phyloP scores from a whole-genome alignment of 352 stramenopile genomes.

The Blastocystis sp. region DNA sequence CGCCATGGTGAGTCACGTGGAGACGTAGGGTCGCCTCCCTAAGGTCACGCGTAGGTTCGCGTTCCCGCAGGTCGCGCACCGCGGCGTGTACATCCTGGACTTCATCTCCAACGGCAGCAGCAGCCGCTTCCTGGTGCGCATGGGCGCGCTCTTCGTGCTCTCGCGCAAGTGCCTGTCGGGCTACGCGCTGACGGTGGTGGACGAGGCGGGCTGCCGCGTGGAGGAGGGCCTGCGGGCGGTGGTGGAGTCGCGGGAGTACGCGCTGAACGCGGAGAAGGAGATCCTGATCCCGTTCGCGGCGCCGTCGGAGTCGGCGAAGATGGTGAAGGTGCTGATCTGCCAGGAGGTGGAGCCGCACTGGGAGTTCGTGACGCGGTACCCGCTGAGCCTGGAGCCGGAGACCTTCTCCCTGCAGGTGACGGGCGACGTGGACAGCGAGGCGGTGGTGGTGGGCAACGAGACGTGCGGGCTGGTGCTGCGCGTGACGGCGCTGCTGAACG shows the following conservation, averaged over 20 bases:
- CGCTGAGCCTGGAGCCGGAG: conserved; percentile 3
- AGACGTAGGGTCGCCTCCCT: background rate
- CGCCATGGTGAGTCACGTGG: background rate
- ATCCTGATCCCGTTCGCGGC: conserved; percentile 65
- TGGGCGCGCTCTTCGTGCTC: conserved; percentile 60
- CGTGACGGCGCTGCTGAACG: conserved; percentile 16
- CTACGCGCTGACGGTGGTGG: conserved; percentile 59
- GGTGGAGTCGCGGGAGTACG: conserved; percentile 30
- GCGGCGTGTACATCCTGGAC: conserved; percentile 67
- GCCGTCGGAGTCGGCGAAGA: background rate
- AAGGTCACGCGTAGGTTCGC: background rate
- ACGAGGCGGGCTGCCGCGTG: conserved; percentile 58
- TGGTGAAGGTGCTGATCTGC: conserved; percentile 12
- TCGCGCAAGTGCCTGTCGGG: background rate
- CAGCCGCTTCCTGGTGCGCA: conserved; percentile 65
- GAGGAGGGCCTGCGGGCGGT: conserved; percentile 30
- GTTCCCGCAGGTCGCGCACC: conserved; percentile 33
- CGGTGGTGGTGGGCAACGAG: conserved; percentile 49
- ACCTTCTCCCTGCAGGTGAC: background rate
- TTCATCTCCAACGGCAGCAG: conserved; percentile 31
- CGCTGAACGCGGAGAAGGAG: background rate
- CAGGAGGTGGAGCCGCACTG: conserved; percentile 35
- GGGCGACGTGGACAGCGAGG: conserved; percentile 51
- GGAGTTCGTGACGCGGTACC: conserved; percentile 17
- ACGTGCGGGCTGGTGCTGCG: conserved; percentile 29